phyloP scores from a whole-genome alignment of 1,139 yeast genomes.

The Candida pseudoviswanathii region DNA sequence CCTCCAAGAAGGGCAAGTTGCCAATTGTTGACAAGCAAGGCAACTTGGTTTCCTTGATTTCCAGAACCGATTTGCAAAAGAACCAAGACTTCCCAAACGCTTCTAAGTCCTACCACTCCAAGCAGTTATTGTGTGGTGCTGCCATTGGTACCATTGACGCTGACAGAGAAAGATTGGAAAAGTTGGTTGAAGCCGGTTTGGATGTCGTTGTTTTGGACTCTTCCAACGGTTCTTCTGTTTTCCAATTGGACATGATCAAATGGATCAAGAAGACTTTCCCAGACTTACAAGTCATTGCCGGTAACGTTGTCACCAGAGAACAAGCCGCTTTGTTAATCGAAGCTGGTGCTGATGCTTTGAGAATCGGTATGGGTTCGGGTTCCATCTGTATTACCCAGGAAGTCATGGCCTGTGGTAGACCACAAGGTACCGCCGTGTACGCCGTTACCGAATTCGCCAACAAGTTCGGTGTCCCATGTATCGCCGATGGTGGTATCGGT shows the following conservation, averaged over 20 bases:
- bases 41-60: constrained; percentile 81
- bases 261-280: constrained; percentile 86
- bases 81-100: constrained; percentile 93
- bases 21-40: constrained; percentile 84
- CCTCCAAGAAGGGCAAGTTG: constrained; percentile 95
- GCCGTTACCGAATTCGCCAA: constrained; percentile 86
- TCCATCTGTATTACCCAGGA: constrained; percentile 99
- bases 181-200: constrained; percentile 93
- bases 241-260: constrained; percentile 90
- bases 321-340: constrained; percentile 95
- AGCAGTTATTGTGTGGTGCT: constrained; percentile 98
- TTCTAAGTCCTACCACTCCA: constrained; percentile 87
- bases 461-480: constrained; percentile 91
- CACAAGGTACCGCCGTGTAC: constrained; percentile 97
- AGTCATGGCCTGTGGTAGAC: constrained; percentile 99
- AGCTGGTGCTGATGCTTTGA: constrained; percentile 97
- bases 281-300: constrained; percentile 84
- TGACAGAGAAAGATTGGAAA: constrained; percentile 80
- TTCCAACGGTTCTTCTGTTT: constrained; percentile 94
- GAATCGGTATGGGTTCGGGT: constrained; percentile 99
- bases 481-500: constrained; percentile 99
- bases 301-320: constrained; percentile 98
- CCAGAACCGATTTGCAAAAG: constrained; percentile 96
- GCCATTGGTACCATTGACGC: constrained; percentile 93
- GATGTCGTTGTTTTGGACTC: constrained; percentile 96